Evolutionary conservation across 2,329 filamentous ascomycete species (phyloP).

Genomic region (Fusarium dlaminii): DNA sequence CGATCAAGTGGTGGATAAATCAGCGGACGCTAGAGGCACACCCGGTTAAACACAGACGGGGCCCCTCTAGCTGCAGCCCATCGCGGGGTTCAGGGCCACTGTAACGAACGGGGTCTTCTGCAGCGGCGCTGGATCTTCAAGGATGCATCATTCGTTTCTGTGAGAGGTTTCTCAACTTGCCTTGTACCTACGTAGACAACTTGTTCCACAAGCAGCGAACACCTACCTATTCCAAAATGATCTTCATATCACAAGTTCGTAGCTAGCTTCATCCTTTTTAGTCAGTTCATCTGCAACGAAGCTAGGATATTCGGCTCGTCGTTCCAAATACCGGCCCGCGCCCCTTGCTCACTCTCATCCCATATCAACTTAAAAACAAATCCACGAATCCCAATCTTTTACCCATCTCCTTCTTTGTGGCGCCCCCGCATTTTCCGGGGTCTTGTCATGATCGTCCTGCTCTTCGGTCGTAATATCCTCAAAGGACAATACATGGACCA

Average conservation of each 20-base stretch:
- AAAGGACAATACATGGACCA: neutral
- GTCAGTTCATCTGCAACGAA: constrained; percentile 2
- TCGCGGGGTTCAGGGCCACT: constrained; percentile 21
- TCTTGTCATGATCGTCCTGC: constrained; percentile 24
- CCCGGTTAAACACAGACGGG: constrained; percentile 34
- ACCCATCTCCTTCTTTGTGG: constrained; percentile 15
- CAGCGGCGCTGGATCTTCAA: neutral
- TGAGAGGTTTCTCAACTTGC: neutral
- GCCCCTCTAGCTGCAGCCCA: neutral
- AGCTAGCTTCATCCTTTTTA: neutral
- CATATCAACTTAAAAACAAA: constrained; percentile 17
- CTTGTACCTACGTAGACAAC: neutral
- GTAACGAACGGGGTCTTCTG: neutral
- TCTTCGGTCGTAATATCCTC: neutral
- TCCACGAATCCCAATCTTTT: constrained; percentile 34
- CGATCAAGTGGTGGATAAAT: constrained; percentile 30
- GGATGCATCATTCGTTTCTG: neutral
- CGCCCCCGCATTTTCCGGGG: constrained; percentile 38
- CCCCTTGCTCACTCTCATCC: neutral
- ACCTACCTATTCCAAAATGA: neutral
- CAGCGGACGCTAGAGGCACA: constrained; percentile 5
- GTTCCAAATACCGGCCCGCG: constrained; percentile 22
- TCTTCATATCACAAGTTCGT: neutral
- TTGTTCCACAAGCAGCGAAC: neutral
- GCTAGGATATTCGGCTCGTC: constrained; percentile 41